phyloP scores from a whole-genome alignment of 202 grass and related monocot species.

The Schoenoplectus triqueter region DNA sequence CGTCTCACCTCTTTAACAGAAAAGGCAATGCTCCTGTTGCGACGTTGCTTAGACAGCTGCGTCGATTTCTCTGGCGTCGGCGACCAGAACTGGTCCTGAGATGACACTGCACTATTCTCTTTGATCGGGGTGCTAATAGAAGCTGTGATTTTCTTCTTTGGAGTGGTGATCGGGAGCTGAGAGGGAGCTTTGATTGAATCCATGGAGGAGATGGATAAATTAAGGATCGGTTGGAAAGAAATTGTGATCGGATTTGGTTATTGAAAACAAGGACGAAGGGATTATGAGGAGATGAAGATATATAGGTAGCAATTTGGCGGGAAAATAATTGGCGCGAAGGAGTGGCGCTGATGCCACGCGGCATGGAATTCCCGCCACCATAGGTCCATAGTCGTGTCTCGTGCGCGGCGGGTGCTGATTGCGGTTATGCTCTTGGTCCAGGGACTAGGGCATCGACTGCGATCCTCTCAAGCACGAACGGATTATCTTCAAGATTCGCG shows the following conservation, averaged over 20 bases:
- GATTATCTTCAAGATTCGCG: not conserved
- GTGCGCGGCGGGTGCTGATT: not conserved
- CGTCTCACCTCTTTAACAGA: constrained; percentile 61
- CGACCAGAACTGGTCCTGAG: constrained; percentile 13
- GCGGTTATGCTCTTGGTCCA: not conserved
- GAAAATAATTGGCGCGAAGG: constrained; percentile 28
- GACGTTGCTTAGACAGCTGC: constrained; percentile 37
- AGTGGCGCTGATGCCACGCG: not conserved
- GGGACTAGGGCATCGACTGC: not conserved
- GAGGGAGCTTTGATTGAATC: constrained; percentile 10
- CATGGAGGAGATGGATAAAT: not conserved
- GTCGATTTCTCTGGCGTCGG: constrained; percentile 57
- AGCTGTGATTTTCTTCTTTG: constrained; percentile 8
- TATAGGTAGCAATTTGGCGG: constrained; percentile 23
- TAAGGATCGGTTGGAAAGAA: not conserved
- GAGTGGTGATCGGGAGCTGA: not conserved
- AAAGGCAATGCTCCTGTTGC: constrained; percentile 51
- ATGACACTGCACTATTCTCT: not conserved
- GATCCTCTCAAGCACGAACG: not conserved
- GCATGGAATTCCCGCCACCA: constrained; percentile 23
- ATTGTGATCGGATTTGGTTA: not conserved
- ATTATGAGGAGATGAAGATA: not conserved
- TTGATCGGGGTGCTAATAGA: constrained; percentile 22
- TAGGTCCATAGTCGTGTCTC: not conserved
- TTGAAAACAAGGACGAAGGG: not conserved